Evolutionary conservation across 1,284 basidiomycete genomes (phyloP).

Genomic region (Ustilago cynodontis): DNA sequence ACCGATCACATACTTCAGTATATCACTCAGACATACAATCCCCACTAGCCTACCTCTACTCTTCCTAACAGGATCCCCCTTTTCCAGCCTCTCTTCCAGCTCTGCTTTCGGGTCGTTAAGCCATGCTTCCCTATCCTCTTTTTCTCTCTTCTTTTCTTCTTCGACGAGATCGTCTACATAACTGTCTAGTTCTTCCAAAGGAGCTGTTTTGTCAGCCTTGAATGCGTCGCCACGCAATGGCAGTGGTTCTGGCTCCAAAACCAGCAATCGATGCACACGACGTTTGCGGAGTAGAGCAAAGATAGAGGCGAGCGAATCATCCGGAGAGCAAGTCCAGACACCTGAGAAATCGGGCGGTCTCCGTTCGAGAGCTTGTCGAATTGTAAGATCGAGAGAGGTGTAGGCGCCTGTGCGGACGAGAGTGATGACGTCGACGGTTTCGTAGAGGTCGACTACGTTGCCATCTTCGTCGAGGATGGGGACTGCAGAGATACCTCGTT

Average conservation of each 20-base stretch:
- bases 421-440: conserved; percentile 95
- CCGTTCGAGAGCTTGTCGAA: conserved; percentile 90
- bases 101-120: conserved; percentile 12
- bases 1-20: conserved; percentile 66
- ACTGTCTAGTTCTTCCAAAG: conserved; percentile 41
- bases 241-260: conserved; percentile 54
- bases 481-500: conserved; percentile 93
- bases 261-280: conserved; percentile 84
- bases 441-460: conserved; percentile 94
- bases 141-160: conserved; percentile 20
- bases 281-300: conserved; percentile 92
- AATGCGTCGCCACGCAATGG: not conserved
- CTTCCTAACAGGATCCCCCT: conserved; percentile 47
- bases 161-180: conserved; percentile 38
- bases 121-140: conserved; percentile 11
- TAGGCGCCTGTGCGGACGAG: conserved; percentile 91
- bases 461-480: conserved; percentile 95
- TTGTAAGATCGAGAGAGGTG: conserved; percentile 93
- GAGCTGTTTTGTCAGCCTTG: conserved; percentile 15
- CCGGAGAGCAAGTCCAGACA: conserved; percentile 92
- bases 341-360: conserved; percentile 91
- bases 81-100: conserved; percentile 46
- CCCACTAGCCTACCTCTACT: conserved; percentile 59
- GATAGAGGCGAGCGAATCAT: conserved; percentile 91
- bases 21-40: conserved; percentile 65